phyloP scores from a whole-genome alignment of 495 filamentous ascomycete genomes.

The Penicillium tannophilum region DNA sequence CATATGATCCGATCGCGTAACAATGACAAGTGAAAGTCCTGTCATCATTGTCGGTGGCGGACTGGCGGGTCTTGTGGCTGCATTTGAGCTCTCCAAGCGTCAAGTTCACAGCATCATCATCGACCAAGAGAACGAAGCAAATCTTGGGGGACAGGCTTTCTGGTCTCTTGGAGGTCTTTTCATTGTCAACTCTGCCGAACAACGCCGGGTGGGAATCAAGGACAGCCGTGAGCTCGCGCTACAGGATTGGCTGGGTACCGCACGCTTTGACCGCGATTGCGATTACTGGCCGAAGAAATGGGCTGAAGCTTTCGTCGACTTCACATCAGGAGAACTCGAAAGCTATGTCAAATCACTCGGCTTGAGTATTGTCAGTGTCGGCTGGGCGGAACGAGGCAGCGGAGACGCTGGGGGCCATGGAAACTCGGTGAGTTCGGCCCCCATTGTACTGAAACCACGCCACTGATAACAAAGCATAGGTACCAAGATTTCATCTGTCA shows the following conservation, averaged over 20 bases:
- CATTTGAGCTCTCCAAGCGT: slow-evolving; percentile 9
- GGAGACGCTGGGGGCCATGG: slow-evolving; percentile 8
- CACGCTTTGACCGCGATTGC: slow-evolving; percentile 9
- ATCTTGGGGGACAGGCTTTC: slow-evolving; percentile 7
- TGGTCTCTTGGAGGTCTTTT: slow-evolving; percentile 10
- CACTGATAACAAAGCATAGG: background rate
- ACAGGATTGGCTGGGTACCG: slow-evolving; percentile 8
- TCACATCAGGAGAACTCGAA: slow-evolving; percentile 1
- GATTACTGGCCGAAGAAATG: slow-evolving; percentile 12
- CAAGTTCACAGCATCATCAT: slow-evolving; percentile 5
- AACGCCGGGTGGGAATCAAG: slow-evolving; percentile 3
- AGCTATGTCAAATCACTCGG: slow-evolving; percentile 8
- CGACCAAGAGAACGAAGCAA: slow-evolving; percentile 10
- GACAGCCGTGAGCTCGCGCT: slow-evolving; percentile 8
- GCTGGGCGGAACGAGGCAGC: slow-evolving; percentile 9
- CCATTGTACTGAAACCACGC: too few relatives aligned
- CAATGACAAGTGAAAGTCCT: slow-evolving; percentile 1
- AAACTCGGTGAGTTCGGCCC: slow-evolving; percentile 4
- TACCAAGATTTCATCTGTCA: slow-evolving; percentile 8
- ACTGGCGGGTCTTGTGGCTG: slow-evolving; percentile 8
- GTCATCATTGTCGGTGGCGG: slow-evolving; percentile 11
- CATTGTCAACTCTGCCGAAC: slow-evolving; percentile 3
- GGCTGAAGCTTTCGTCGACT: slow-evolving; percentile 9
- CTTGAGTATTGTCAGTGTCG: slow-evolving; percentile 4
- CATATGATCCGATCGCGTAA: background rate